A percentile compares a stretch with the other conserved stretches of the same genome.
Conservation (phyloP, 2,329 filamentous ascomycete species). For the Diaporthe citriasiana region DNA sequence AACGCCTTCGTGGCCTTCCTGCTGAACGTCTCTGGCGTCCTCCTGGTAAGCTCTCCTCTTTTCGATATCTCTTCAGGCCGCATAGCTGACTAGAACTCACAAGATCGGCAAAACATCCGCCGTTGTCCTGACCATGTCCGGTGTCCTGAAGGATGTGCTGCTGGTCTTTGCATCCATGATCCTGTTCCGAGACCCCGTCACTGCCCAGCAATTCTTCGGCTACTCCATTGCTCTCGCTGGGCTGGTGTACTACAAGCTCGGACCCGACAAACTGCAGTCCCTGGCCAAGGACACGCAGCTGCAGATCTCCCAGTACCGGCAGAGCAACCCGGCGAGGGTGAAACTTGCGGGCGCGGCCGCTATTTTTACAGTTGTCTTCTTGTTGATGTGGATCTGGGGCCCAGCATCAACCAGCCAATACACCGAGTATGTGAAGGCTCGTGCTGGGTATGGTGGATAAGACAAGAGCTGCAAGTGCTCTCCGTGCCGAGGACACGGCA, state of each 20-base stretch:
- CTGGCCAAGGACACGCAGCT: conserved; percentile 41
- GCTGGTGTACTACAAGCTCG: conserved; percentile 49
- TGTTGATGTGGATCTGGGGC: conserved; percentile 37
- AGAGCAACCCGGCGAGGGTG: conserved; percentile 39
- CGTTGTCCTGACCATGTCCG: conserved; percentile 79
- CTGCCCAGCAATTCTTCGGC: conserved; percentile 76
- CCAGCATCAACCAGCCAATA: conserved; percentile 31
- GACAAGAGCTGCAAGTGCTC: not conserved
- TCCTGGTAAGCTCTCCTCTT: conserved; percentile 72
- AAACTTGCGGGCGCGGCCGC: conserved; percentile 36
- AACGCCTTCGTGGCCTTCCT: conserved; percentile 82
- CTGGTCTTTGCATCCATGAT: conserved; percentile 77
- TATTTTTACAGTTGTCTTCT: conserved; percentile 26
- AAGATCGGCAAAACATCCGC: conserved; percentile 80
- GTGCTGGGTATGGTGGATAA: conserved; percentile 11
- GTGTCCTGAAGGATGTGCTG: conserved; percentile 81
- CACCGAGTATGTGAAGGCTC: conserved; percentile 36
- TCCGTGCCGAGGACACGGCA: not conserved
- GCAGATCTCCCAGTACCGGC: conserved; percentile 40
- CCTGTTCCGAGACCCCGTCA: conserved; percentile 76
- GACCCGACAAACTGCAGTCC: conserved; percentile 39
- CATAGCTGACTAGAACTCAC: not conserved
- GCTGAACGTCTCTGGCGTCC: conserved; percentile 84
- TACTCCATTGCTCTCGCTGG: conserved; percentile 71
- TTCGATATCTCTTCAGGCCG: not conserved